A percentile compares a stretch with the other conserved stretches of the same genome.
phyloP scores from a whole-genome alignment of 108 stramenopile species.

The Discostella stelligeroides region DNA sequence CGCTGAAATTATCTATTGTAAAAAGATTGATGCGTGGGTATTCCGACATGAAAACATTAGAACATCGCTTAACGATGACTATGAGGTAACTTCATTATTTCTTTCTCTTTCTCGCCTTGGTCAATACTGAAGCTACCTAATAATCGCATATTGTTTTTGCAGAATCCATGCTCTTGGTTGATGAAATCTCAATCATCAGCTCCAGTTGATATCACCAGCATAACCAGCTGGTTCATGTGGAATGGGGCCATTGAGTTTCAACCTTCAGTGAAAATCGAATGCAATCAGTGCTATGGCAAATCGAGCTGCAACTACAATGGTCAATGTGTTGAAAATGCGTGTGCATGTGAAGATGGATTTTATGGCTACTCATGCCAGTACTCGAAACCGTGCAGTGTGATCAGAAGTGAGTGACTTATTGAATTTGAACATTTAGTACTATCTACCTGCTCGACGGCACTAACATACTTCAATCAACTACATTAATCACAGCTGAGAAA shows the following conservation, averaged over 20 bases:
- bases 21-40: slow-evolving; percentile 27
- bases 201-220: slow-evolving; percentile 27
- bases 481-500: slow-evolving; percentile 43
- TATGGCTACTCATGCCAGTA: slow-evolving; percentile 21
- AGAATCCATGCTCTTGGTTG: slow-evolving; percentile 23
- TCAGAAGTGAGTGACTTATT: slow-evolving; percentile 14
- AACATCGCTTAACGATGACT: slow-evolving; percentile 3
- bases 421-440: neutral
- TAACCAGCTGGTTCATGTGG: slow-evolving; percentile 38
- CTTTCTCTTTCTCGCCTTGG: no score
- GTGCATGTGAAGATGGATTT: slow-evolving; percentile 7
- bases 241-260: slow-evolving; percentile 13
- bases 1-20: slow-evolving; percentile 42
- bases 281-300: slow-evolving; percentile 10
- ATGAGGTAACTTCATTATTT: no score
- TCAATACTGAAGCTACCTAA: no score
- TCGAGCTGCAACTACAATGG: slow-evolving; percentile 35
- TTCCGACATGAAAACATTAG: slow-evolving; percentile 16
- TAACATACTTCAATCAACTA: no score
- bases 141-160: neutral
- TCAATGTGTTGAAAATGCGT: slow-evolving; percentile 11
- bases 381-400: slow-evolving; percentile 13
- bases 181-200: slow-evolving; percentile 19
- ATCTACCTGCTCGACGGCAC: no score
- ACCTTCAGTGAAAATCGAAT: neutral